These are phyloP conservation scores for Erodium maritimum DNA, from an alignment of 345 rosid genomes.

Conservation along the genomic window DNA sequence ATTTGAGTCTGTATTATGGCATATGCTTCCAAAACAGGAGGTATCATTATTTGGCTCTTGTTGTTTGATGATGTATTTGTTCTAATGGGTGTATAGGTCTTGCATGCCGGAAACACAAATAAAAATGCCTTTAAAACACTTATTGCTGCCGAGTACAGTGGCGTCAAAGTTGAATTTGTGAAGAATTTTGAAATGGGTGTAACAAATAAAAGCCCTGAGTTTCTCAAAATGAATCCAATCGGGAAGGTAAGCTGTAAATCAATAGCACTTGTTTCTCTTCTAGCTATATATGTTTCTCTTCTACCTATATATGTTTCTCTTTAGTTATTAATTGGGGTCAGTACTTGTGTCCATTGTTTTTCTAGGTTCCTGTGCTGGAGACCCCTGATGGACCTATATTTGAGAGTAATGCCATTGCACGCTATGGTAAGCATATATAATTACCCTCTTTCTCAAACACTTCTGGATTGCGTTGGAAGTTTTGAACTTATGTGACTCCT, in stretches of 20 bases:
- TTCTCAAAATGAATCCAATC: conserved; percentile 79
- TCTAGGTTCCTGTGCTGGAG: conserved; percentile 85
- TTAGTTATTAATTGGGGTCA: not conserved
- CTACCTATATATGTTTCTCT: too few species aligned
- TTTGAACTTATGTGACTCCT: not conserved
- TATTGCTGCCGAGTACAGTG: conserved; percentile 71
- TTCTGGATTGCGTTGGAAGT: not conserved
- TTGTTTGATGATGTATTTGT: not conserved
- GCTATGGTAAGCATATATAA: conserved; percentile 43
- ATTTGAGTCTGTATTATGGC: not conserved
- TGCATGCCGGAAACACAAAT: conserved; percentile 47
- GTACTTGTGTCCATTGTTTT: not conserved
- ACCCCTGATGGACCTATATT: conserved; percentile 82
- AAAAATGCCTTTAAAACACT: conserved; percentile 59
- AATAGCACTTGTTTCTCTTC: too few species aligned
- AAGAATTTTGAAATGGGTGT: conserved; percentile 74
- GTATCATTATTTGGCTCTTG: not conserved
- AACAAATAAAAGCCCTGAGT: conserved; percentile 68
- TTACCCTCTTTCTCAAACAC: not conserved
- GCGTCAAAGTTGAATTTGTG: conserved; percentile 46
- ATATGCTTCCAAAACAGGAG: too few species aligned
- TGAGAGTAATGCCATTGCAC: conserved; percentile 96
- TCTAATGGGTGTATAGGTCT: conserved; percentile 19
- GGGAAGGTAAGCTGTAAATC: conserved; percentile 48
- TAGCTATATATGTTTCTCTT: too few species aligned